Conservation (phyloP, 148 eudicot species). For the Diospyros kaki region DNA sequence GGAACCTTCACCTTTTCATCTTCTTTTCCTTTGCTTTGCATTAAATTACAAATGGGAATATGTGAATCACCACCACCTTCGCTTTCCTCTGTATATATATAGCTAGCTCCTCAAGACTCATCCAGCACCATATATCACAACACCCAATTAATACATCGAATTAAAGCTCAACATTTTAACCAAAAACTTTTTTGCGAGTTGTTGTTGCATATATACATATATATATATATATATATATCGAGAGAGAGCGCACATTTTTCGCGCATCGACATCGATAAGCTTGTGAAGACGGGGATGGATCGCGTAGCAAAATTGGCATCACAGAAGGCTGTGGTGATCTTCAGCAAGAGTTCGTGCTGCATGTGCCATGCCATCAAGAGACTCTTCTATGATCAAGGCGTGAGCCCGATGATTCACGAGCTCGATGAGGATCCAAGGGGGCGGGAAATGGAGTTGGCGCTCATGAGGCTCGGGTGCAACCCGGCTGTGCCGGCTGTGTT, state of each 20-base stretch:
- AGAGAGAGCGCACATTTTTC: neutral
- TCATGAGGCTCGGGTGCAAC: constrained; percentile 36
- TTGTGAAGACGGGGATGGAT: constrained; percentile 20
- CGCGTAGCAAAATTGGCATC: constrained; percentile 26
- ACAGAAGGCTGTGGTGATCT: constrained; percentile 46
- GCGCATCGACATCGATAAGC: too few relatives aligned
- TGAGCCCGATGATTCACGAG: constrained; percentile 40
- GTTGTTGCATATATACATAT: too few relatives aligned
- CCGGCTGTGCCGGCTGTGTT: constrained; percentile 48
- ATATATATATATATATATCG: too few relatives aligned
- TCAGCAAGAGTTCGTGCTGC: constrained; percentile 49
- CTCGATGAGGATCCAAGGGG: constrained; percentile 40
- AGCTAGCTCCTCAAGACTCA: neutral
- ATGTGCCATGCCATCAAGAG: constrained; percentile 50
- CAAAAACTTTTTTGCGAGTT: too few relatives aligned
- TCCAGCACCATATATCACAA: neutral
- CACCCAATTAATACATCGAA: neutral
- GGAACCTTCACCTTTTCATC: constrained; percentile 24
- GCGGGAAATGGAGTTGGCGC: constrained; percentile 39
- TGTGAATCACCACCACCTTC: neutral
- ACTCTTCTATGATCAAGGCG: constrained; percentile 43
- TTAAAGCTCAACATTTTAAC: too few relatives aligned
- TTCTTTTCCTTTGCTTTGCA: constrained; percentile 5
- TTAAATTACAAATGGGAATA: constrained; percentile 8
- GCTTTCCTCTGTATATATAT: neutral